Evolutionary conservation across 352 stramenopile species (phyloP).

Genomic region (Globisporangium nodosum): DNA sequence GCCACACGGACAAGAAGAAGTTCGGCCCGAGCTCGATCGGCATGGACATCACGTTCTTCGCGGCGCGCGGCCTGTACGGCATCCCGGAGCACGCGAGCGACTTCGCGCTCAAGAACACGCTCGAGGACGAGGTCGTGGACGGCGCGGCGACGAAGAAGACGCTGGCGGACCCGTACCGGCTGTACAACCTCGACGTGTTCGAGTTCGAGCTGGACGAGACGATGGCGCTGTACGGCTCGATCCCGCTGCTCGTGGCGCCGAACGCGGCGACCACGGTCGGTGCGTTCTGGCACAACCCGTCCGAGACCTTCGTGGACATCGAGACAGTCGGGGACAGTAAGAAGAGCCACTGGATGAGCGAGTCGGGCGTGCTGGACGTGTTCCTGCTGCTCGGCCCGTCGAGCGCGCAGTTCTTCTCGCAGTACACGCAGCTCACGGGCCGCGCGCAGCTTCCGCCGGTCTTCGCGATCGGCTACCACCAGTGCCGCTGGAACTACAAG

Average conservation of each 20-base stretch:
- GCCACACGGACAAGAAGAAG: constrained; percentile 86
- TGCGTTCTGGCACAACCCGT: constrained; percentile 99
- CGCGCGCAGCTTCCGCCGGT: constrained; percentile 91
- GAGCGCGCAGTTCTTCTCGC: constrained; percentile 74
- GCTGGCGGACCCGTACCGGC: constrained; percentile 93
- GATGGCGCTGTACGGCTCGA: constrained; percentile 97
- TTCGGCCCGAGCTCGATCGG: constrained; percentile 92
- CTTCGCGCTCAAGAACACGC: constrained; percentile 92
- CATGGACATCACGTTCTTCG: constrained; percentile 93
- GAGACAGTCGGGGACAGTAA: constrained; percentile 54
- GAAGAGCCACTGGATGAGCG: constrained; percentile 91
- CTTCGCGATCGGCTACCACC: constrained; percentile 98
- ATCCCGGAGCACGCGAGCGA: constrained; percentile 96
- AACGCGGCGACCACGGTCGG: constrained; percentile 80
- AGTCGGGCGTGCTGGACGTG: constrained; percentile 96
- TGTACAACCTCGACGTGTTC: constrained; percentile 99
- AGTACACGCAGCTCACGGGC: constrained; percentile 94
- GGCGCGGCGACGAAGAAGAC: constrained; percentile 19
- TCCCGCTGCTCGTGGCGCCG: constrained; percentile 63
- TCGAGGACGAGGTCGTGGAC: constrained; percentile 21
- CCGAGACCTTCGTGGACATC: constrained; percentile 99
- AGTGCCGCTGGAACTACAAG: constrained; percentile 99
- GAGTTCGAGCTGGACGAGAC: constrained; percentile 98
- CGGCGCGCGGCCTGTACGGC: constrained; percentile 88
- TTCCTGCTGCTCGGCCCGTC: constrained; percentile 93